Evolutionary conservation across 1,284 basidiomycete species (phyloP), one percentile per base, ranked within the genome.

Genomic region (Caloboletus inedulis): DNA sequence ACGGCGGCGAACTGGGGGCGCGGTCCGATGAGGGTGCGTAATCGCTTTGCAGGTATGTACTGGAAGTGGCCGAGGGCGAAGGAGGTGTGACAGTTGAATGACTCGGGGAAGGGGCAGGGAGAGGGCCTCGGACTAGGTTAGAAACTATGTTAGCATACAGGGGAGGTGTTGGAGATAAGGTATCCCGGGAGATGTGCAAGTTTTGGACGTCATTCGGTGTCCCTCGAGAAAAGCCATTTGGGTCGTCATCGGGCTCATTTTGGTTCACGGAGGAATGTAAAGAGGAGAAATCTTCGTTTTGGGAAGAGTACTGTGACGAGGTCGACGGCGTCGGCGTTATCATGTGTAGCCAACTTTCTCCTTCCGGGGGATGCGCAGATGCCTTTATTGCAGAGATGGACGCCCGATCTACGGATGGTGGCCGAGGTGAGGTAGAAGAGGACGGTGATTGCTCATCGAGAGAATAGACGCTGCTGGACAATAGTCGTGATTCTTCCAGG

Each of bases 401-500:
- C 41, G 47, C 34, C 18, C 52, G 62, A 56, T 63, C 62, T 33
- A 30, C n/a, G 51, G 54, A 55, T 34, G 51, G 45, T 6, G 55
- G 29, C 43, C 27, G 41, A 9, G 47, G 47, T 2, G 60, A 54
- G 10, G 45, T 19, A 4, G 41, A 52, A 41, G 54, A 36, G 27
- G 54, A 50, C 13, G 43, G 47, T 10, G 57, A 58, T n/a, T 41
- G 56, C 3, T 53, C 54, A n/a, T 60, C 57, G 27, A 59, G 21
- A 37, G 56, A 36, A 51, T 68, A 57, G 43, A 51, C 44, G 48
- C 43, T 45, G 35, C 43, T 41, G 37, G 64, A 53, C 43, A 68
- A 59, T 29, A 72, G 44, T 56, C 83, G 68, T 3, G 87, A 89
- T 56, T 80, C 83, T 57, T 80, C 74, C 53, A 89, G 59, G 0